Evolutionary conservation across 2,329 filamentous ascomycete genomes (phyloP).

Genomic region (Dactylellina sp.): DNA sequence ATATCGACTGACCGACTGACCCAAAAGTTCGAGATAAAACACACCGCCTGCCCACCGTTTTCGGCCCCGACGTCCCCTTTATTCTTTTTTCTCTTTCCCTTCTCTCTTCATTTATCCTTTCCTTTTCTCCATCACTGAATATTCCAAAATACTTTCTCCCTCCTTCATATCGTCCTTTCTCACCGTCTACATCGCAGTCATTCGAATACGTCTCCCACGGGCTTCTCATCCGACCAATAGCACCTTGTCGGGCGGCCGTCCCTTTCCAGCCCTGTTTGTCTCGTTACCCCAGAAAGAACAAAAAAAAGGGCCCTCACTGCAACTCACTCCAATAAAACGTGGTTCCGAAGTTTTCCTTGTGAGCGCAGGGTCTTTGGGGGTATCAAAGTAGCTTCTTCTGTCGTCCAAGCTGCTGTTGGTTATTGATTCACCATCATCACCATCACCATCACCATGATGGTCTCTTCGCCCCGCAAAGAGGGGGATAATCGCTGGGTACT

Average conservation of each 20-base stretch:
- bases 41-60: conserved; percentile 40
- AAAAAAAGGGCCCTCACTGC: neutral
- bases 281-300: conserved; percentile 42
- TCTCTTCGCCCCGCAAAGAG: conserved; percentile 40
- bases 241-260: conserved; percentile 14
- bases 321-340: conserved; percentile 6
- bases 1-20: neutral
- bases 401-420: no score
- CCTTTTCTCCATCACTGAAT: neutral
- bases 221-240: neutral
- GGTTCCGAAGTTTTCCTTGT: conserved; percentile 3
- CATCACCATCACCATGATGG: conserved; percentile 12
- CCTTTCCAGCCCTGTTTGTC: conserved; percentile 39
- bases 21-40: conserved; percentile 21
- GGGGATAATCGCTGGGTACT: conserved; percentile 55
- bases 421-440: neutral
- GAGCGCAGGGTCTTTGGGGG: neutral
- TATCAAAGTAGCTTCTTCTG: no score
- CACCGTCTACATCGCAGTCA: conserved; percentile 4
- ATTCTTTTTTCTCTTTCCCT: conserved; percentile 1
- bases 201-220: neutral
- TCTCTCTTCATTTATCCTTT: conserved; percentile 7
- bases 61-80: conserved; percentile 27
- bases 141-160: conserved; percentile 5
- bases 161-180: conserved; percentile 21